These are phyloP conservation scores for Lactarius vividus DNA, from an alignment of 768 basidiomycete species.

Conservation along the genomic window DNA sequence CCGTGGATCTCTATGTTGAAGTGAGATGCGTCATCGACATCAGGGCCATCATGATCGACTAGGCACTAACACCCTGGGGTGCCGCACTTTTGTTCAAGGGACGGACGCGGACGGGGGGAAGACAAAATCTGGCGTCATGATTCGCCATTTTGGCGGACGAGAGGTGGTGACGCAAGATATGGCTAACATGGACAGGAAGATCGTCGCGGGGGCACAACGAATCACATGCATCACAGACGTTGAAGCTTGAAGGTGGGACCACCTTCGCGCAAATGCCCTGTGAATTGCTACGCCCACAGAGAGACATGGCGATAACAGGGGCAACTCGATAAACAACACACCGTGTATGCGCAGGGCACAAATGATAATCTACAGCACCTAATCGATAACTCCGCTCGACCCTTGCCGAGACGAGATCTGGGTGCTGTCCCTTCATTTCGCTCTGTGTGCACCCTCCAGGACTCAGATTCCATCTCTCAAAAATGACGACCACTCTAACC, in stretches of 20 bases:
- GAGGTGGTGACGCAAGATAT: background rate
- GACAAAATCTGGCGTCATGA: background rate
- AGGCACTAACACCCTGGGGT: background rate
- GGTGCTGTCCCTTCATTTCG: background rate
- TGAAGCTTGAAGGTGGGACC: background rate
- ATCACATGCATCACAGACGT: background rate
- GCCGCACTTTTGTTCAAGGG: background rate
- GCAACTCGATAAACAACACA: background rate
- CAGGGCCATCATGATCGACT: background rate
- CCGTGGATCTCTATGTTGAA: background rate
- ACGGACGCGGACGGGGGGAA: background rate
- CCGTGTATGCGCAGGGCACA: background rate
- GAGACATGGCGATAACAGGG: background rate
- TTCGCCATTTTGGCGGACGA: background rate
- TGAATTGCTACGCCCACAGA: background rate
- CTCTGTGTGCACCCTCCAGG: background rate
- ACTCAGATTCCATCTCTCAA: background rate
- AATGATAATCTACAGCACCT: background rate
- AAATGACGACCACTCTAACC: background rate
- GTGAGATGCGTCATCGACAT: background rate
- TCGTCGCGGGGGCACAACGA: background rate
- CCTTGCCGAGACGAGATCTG: background rate
- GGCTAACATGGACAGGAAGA: background rate
- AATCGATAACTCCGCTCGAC: background rate
- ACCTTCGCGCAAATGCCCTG: background rate